A percentile compares a stretch with the other conserved stretches of the same genome.
Conservation (phyloP, 1,284 basidiomycete genomes). For the Sporisorium reilianum region DNA sequence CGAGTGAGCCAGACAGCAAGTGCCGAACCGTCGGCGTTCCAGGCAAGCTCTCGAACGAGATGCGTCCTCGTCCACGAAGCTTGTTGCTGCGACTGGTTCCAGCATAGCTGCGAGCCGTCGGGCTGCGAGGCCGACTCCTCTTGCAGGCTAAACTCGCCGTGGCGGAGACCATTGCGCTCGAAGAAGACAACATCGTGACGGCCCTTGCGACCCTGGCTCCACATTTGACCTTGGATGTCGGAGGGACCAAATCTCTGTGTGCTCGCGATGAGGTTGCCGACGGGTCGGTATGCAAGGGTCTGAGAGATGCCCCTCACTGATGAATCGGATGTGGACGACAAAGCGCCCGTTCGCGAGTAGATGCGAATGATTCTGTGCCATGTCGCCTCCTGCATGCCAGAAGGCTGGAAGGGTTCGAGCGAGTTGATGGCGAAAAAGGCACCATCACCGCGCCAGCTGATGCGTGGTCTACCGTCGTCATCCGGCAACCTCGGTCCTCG, state of each 20-base stretch:
- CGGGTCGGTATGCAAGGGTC: conserved; percentile 85
- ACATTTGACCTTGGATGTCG: conserved; percentile 71
- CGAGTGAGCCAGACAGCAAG: conserved; percentile 82
- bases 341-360: conserved; percentile 75
- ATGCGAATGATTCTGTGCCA: conserved; percentile 80
- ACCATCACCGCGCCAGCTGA: conserved; percentile 94
- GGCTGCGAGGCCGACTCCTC: conserved; percentile 70
- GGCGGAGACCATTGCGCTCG: conserved; percentile 91
- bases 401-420: conserved; percentile 71
- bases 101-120: conserved; percentile 59
- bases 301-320: conserved; percentile 85
- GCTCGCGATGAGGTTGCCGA: conserved; percentile 83
- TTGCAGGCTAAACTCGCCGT: conserved; percentile 86
- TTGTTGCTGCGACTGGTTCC: conserved; percentile 24
- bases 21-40: conserved; percentile 90
- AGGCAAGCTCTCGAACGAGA: conserved; percentile 81
- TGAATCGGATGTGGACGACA: conserved; percentile 86
- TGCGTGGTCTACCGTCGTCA: conserved; percentile 80
- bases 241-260: conserved; percentile 84
- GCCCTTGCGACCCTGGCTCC: conserved; percentile 63
- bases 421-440: conserved; percentile 87
- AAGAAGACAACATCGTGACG: conserved; percentile 93
- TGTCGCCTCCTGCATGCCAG: conserved; percentile 61
- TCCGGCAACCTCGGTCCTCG: conserved; percentile 72
- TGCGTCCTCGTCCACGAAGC: conserved; percentile 52